Conservation (phyloP, 495 filamentous ascomycete genomes). For the Penicillium salamii region DNA sequence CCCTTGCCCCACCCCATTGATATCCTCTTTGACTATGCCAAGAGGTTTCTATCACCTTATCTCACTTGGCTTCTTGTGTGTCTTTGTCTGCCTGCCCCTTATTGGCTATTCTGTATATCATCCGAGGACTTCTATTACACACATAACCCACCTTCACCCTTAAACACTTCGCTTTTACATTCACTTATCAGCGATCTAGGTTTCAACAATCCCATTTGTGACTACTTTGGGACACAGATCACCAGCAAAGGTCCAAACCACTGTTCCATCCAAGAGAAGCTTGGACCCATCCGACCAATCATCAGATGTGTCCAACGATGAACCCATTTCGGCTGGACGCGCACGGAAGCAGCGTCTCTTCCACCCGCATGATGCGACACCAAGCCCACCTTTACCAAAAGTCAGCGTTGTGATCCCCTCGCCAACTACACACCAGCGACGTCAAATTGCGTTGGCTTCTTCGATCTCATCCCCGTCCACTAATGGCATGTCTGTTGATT, state of each 20-base stretch:
- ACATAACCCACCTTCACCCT: no score
- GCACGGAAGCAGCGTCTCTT: background rate
- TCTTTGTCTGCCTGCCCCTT: no score
- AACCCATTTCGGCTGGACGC: background rate
- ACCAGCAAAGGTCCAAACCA: background rate
- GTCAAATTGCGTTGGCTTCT: slow-evolving; percentile 1
- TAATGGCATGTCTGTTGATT: slow-evolving; percentile 18
- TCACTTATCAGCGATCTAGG: no score
- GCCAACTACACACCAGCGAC: slow-evolving; percentile 16
- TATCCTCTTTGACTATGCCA: background rate
- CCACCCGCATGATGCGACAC: background rate
- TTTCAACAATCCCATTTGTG: background rate
- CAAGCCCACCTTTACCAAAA: slow-evolving; percentile 10
- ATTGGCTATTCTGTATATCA: no score
- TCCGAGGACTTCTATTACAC: no score
- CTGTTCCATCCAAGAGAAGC: background rate
- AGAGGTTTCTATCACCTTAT: background rate
- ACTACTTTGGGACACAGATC: slow-evolving; percentile 1
- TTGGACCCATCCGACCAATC: background rate
- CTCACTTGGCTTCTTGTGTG: slow-evolving; percentile 1
- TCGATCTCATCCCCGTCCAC: background rate
- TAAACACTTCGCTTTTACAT: no score
- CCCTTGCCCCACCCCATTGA: background rate
- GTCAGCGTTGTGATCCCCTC: slow-evolving; percentile 27
- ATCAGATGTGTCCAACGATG: background rate